Base-by-base conservation (phyloP, 2,329 filamentous ascomycete species). In the Alternaria atra region DNA sequence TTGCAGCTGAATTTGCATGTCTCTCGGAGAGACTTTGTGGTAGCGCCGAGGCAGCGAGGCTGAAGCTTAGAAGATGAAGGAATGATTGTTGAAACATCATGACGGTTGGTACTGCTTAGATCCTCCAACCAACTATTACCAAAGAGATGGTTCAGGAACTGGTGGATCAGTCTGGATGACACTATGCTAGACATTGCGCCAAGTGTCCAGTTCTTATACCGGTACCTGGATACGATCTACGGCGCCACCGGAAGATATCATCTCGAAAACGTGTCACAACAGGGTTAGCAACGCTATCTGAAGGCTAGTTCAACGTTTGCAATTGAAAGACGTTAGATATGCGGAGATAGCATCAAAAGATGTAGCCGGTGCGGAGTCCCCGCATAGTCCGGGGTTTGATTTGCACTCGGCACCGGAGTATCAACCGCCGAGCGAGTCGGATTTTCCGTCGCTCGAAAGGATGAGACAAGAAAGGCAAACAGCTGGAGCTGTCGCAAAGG, bases 361-460 rank as follows among this genome's bases (percentile, higher is more conserved):
- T 17, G 10, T 25, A n/a, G n/a, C 30, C 20, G 52, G 43, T 47
- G 55, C 59, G 59, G 61, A 59, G 61, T n/a, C 61, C 61, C 61
- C 61, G 58, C 61, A 59, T 44, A 46, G 52, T 51, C 46, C 30
- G 27, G 59, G 40, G 52, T 2, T 53, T n/a, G 37, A 43, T 34
- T 27, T n/a, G 30, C 27, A 23, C 27, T 44, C 35, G 55, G 35
- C 5, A 35, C 59, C 61, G 61, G 61, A 40, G 30, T 8, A 64
- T 39, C 1, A 32, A 10, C 20, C 12, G 35, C 61, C 61, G 61
- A 64, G 48, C 35, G 17, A 20, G 2, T 12, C 6, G 34, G 23
- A 64, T 64, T 44, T 52, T 64, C 61, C 61, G 58, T 30, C 37
- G 34, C 50, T 30, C 17, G 50, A 52, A 52, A 48, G 46, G 46